Evolutionary conservation across 176 grass and related monocot genomes (phyloP).

Genomic region (Cymbopogon citratus): DNA sequence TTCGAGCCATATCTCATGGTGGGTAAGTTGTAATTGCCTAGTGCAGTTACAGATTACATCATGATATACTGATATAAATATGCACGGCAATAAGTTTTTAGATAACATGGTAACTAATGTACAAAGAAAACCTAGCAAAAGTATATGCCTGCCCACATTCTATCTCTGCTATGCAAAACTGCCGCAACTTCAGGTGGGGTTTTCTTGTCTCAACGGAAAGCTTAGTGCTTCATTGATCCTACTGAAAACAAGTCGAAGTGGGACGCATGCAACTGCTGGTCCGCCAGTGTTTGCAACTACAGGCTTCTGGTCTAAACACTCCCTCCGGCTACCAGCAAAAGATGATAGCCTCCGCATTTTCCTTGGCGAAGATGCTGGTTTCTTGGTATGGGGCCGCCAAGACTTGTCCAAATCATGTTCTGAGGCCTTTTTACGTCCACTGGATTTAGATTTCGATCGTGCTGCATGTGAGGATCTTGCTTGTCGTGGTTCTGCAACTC

Average conservation of each 20-base stretch:
- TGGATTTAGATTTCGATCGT: conserved; percentile 24
- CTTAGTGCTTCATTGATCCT: conserved; percentile 90
- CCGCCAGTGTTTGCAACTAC: conserved; percentile 52
- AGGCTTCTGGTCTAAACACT: conserved; percentile 41
- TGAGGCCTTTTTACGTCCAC: conserved; percentile 29
- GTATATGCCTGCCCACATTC: conserved; percentile 15
- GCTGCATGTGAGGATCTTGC: conserved; percentile 43
- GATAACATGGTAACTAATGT: conserved; percentile 37
- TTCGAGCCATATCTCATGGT: background rate
- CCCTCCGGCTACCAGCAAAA: conserved; percentile 55
- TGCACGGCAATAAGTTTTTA: conserved; percentile 22
- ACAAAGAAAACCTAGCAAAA: conserved; percentile 37
- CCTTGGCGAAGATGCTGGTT: conserved; percentile 67
- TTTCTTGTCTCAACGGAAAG: conserved; percentile 56
- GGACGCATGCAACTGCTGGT: conserved; percentile 67
- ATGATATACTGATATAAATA: conserved; percentile 34
- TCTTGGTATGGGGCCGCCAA: conserved; percentile 57
- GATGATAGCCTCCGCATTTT: conserved; percentile 97
- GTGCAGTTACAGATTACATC: conserved; percentile 27
- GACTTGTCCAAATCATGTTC: conserved; percentile 50
- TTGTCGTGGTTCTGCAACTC: conserved; percentile 26
- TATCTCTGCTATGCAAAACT: background rate
- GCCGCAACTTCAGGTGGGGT: conserved; percentile 36
- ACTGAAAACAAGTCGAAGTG: conserved; percentile 93
- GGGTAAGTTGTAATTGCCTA: conserved; percentile 32